Percentiles rank a stretch among this genome's conserved stretches.
phyloP scores from a whole-genome alignment of 495 filamentous ascomycete species.

The Poronia punctata region DNA sequence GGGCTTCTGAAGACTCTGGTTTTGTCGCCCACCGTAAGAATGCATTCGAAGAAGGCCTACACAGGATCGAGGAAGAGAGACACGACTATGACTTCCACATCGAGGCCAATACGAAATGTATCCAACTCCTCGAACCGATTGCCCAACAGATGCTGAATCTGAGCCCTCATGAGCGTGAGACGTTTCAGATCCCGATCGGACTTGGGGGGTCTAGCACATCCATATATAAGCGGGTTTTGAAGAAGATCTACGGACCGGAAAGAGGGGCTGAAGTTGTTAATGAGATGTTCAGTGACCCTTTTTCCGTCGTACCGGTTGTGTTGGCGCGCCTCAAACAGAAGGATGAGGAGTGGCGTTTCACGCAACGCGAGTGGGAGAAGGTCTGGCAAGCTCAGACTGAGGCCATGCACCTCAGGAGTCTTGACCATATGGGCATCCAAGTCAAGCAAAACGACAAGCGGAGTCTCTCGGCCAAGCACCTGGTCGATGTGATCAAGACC shows the following conservation, averaged over 20 bases:
- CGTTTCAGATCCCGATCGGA: constrained; percentile 69
- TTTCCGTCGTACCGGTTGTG: constrained; percentile 76
- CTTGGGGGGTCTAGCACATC: constrained; percentile 91
- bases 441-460: constrained; percentile 82
- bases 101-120: constrained; percentile 84
- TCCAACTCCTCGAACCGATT: constrained; percentile 91
- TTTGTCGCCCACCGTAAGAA: constrained; percentile 99
- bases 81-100: constrained; percentile 99
- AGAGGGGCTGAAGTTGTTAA: constrained; percentile 74
- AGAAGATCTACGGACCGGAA: constrained; percentile 93
- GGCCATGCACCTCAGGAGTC: constrained; percentile 84
- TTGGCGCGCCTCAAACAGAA: constrained; percentile 85
- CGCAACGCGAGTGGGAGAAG: constrained; percentile 97
- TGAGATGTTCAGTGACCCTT: constrained; percentile 74
- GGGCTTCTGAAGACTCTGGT: constrained; percentile 97
- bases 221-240: constrained; percentile 92
- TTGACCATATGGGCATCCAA: constrained; percentile 90
- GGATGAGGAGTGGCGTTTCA: constrained; percentile 92
- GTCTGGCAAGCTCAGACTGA: constrained; percentile 94
- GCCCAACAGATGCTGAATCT: constrained; percentile 78
- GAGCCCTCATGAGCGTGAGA: constrained; percentile 58
- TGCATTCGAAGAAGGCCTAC: constrained; percentile 80
- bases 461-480: constrained; percentile 75
- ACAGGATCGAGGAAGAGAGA: constrained; percentile 94
- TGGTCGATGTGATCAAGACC: constrained; percentile 76